These are phyloP conservation scores for Gossypium gossypioides DNA, from an alignment of 441 rosid genomes.

Conservation along the genomic window DNA sequence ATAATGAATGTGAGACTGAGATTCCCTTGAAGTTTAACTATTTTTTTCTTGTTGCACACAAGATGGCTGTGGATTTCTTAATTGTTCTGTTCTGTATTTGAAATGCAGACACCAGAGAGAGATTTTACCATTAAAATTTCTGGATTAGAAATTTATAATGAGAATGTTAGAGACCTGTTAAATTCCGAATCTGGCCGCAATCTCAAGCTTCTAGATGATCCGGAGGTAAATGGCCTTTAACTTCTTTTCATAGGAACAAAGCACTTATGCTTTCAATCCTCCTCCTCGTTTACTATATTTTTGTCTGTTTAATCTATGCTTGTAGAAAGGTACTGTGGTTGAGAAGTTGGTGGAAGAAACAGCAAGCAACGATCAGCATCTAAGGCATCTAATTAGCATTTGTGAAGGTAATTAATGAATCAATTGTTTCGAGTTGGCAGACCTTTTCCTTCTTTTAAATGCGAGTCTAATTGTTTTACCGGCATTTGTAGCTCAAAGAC, in stretches of 20 bases:
- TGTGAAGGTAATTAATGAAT: slow-evolving; percentile 69
- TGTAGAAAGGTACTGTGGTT: slow-evolving; percentile 90
- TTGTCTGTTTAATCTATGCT: neutral
- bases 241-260: neutral
- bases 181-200: slow-evolving; percentile 81
- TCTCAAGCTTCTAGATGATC: slow-evolving; percentile 95
- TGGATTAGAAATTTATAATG: slow-evolving; percentile 91
- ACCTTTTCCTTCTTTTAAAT: neutral
- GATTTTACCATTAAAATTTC: slow-evolving; percentile 86
- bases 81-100: slow-evolving; percentile 15
- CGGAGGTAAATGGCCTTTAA: slow-evolving; percentile 52
- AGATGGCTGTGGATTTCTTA: neutral
- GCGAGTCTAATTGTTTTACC: slow-evolving; percentile 12
- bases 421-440: slow-evolving; percentile 8
- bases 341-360: slow-evolving; percentile 90
- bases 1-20: slow-evolving; percentile 52
- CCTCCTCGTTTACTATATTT: neutral
- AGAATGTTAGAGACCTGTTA: slow-evolving; percentile 78
- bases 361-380: slow-evolving; percentile 65
- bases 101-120: slow-evolving; percentile 77
- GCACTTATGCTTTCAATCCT: neutral
- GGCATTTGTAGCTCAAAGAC: slow-evolving; percentile 74
- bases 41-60: neutral
- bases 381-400: slow-evolving; percentile 66
- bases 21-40: slow-evolving; percentile 10